A percentile compares a stretch with the other conserved stretches of the same genome.
Conservation (phyloP, 805 yeast species). For the Cyberlindnera nakhonratchasimensis region DNA sequence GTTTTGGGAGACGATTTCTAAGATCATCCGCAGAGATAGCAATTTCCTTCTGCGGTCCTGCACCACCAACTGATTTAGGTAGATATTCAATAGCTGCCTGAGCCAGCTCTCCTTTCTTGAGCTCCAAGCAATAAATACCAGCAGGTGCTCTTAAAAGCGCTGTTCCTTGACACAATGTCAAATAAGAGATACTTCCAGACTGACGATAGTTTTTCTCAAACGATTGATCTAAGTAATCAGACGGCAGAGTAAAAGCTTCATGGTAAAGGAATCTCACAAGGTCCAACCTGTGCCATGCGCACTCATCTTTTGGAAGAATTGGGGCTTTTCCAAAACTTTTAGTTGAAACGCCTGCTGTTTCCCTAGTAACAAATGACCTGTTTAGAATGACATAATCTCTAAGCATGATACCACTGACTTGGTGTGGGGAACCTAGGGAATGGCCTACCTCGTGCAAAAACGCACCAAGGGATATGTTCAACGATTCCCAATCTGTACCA, state of each 20-base stretch:
- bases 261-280: conserved; percentile 74
- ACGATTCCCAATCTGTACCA: conserved; percentile 86
- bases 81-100: conserved; percentile 57
- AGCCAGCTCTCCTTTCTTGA: conserved; percentile 43
- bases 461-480: conserved; percentile 85
- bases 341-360: conserved; percentile 53
- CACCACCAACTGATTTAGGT: conserved; percentile 54
- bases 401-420: conserved; percentile 84
- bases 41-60: conserved; percentile 55
- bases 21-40: conserved; percentile 47
- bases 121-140: conserved; percentile 76
- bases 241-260: conserved; percentile 71
- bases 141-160: conserved; percentile 48
- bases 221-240: conserved; percentile 51
- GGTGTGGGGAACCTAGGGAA: conserved; percentile 87
- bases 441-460: conserved; percentile 96
- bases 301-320: conserved; percentile 57
- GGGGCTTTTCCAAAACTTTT: conserved; percentile 46
- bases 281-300: conserved; percentile 87
- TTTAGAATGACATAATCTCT: conserved; percentile 80
- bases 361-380: conserved; percentile 76
- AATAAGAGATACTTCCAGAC: conserved; percentile 42
- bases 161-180: conserved; percentile 43
- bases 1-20: conserved; percentile 30
- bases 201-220: conserved; percentile 25